A percentile compares a stretch with the other conserved stretches of the same genome.
These are phyloP conservation scores for Yamadazyma takamatsuzukensis DNA, from an alignment of 805 yeast genomes.

Conservation along the genomic window DNA sequence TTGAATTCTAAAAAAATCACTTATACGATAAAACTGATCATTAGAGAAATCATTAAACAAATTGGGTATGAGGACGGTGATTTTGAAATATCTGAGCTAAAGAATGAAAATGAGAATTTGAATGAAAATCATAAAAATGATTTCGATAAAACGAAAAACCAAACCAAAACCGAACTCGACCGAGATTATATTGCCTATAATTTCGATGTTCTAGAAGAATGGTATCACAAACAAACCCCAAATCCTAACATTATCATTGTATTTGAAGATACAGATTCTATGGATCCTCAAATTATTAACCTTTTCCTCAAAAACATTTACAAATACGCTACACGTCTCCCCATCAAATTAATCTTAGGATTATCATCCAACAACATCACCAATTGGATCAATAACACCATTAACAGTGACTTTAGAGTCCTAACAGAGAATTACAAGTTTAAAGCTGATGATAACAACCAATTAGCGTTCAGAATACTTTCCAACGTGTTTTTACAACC, in stretches of 20 bases:
- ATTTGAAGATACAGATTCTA: constrained; percentile 36
- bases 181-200: constrained; percentile 28
- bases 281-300: constrained; percentile 31
- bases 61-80: constrained; percentile 1
- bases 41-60: constrained; percentile 33
- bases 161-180: constrained; percentile 12
- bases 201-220: constrained; percentile 19
- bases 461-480: constrained; percentile 29
- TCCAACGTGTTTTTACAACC: constrained; percentile 25
- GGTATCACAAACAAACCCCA: constrained; percentile 1
- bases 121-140: constrained; percentile 1
- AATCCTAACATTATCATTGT: constrained; percentile 14
- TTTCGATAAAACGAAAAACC: constrained; percentile 8
- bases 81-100: not conserved
- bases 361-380: constrained; percentile 32
- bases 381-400: constrained; percentile 32
- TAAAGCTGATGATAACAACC: constrained; percentile 27
- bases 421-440: constrained; percentile 29
- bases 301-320: constrained; percentile 30
- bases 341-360: constrained; percentile 34
- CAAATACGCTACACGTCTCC: constrained; percentile 22
- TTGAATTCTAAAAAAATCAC: constrained; percentile 30
- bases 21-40: constrained; percentile 27
- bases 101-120: constrained; percentile 3
- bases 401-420: constrained; percentile 27